Conservation (phyloP, 2,329 filamentous ascomycete genomes). For the Harringtonia aguacate region DNA sequence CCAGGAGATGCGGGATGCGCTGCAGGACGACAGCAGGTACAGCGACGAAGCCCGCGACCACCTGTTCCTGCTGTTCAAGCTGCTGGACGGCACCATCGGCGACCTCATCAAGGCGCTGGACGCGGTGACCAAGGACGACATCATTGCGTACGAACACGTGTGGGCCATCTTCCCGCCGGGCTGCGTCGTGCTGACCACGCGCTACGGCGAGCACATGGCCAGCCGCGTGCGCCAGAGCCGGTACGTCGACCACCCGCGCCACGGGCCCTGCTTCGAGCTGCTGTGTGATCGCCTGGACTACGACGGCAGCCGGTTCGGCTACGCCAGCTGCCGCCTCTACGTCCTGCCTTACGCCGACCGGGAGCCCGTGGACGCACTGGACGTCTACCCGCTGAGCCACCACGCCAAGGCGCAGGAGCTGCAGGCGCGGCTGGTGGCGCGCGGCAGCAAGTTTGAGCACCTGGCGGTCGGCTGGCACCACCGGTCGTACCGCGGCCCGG, state of each 20-base stretch:
- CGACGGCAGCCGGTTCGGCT: conserved; percentile 32
- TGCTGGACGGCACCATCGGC: conserved; percentile 34
- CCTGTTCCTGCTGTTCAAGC: conserved; percentile 29
- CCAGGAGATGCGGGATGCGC: conserved; percentile 29
- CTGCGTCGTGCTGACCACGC: conserved; percentile 23
- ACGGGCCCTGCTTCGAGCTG: conserved; percentile 24
- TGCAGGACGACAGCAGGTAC: conserved; percentile 20
- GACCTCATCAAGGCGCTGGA: conserved; percentile 34
- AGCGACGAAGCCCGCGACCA: conserved; percentile 26
- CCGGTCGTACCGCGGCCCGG: conserved; percentile 24
- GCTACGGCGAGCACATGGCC: conserved; percentile 24
- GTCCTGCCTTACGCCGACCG: conserved; percentile 28
- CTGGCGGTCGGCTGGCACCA: conserved; percentile 27
- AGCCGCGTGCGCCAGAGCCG: conserved; percentile 21
- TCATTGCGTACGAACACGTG: conserved; percentile 36
- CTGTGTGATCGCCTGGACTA: conserved; percentile 29
- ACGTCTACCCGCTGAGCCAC: conserved; percentile 28
- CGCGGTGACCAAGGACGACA: conserved; percentile 36
- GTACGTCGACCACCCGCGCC: conserved; percentile 19
- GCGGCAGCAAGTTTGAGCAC: conserved; percentile 29
- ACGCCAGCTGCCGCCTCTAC: conserved; percentile 17
- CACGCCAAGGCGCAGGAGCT: conserved; percentile 25
- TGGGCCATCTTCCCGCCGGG: conserved; percentile 39
- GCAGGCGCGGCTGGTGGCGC: conserved; percentile 19
- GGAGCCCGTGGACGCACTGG: conserved; percentile 25